These are phyloP conservation scores for Hanseniaspora taiwanica DNA, from an alignment of 805 yeast species.

Conservation along the genomic window DNA sequence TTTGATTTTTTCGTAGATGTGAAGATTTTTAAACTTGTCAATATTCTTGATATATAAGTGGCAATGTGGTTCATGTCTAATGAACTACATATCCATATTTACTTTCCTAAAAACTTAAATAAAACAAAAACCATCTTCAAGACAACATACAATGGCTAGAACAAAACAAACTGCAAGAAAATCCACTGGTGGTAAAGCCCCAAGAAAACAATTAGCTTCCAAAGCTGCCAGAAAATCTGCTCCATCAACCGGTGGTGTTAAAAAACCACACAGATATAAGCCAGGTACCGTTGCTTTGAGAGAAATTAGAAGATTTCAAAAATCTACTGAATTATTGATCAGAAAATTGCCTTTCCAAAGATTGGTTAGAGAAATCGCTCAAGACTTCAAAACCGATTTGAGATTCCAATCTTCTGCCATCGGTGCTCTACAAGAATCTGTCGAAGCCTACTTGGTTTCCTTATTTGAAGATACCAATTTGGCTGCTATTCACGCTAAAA, in stretches of 20 bases:
- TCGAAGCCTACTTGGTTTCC: conserved; percentile 94
- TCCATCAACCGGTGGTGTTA: conserved; percentile 85
- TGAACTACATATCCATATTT: no score
- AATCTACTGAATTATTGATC: conserved; percentile 86
- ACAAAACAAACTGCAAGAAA: conserved; percentile 91
- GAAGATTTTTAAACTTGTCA: no score
- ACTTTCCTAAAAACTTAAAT: background rate
- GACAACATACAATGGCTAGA: conserved; percentile 54
- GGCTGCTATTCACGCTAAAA: conserved; percentile 98
- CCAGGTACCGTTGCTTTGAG: conserved; percentile 95
- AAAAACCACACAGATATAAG: conserved; percentile 92
- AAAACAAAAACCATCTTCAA: conserved; percentile 3
- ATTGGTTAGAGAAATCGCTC: conserved; percentile 91
- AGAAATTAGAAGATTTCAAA: conserved; percentile 96
- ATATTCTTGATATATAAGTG: no score
- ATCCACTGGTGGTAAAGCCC: conserved; percentile 92
- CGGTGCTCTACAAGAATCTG: conserved; percentile 96
- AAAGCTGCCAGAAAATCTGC: conserved; percentile 91
- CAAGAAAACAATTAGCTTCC: conserved; percentile 87
- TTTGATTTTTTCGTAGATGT: no score
- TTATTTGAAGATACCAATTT: conserved; percentile 95
- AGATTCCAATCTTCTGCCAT: conserved; percentile 97
- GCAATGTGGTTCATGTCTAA: no score
- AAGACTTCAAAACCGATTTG: conserved; percentile 83
- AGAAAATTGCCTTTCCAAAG: conserved; percentile 97